Evolutionary conservation across 2,329 filamentous ascomycete genomes (phyloP), one percentile per base, ranked within the genome.

Genomic region (Truncatella angustata): DNA sequence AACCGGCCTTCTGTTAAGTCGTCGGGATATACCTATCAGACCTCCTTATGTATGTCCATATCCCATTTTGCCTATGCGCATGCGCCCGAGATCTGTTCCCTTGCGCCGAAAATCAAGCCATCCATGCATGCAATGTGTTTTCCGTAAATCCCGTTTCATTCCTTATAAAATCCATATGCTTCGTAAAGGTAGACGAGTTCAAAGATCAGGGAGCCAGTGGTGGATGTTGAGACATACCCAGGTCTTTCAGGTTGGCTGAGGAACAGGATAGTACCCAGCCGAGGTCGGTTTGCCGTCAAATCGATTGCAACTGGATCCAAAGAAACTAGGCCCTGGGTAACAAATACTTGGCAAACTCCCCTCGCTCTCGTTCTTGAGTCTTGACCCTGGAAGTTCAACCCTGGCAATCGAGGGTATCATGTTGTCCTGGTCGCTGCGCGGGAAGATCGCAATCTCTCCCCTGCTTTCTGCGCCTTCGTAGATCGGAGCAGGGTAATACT

Each of bases 201-300:
- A n/a, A n/a, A n/a, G n/a, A n/a, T n/a, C n/a, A n/a, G n/a, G n/a
- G n/a, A n/a, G n/a, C n/a, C n/a, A n/a, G n/a, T n/a, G n/a, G n/a
- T 44, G 10, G 11, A 12, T 16, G 20, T 26, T 18, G 23, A 7
- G 21, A 21, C 12, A 6, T n/a, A n/a, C n/a, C n/a, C n/a, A n/a
- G 12, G 21, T 26, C 16, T 30, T 73, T 64, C 77, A 73, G 24
- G 75, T 73, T 1, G 77, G 73, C 21, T 77, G 75, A 5, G 75
- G 68, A 26, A 78, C 76, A 2, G 80, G 80, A 55, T 82, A 84
- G 56, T 79, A 81, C 12, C 79, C 79, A 20, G 66, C 67, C 4
- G 79, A 80, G 39, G 67, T 74, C 9, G 74, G 39, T 59, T 81
- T 83, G 52, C 76, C 76, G 49, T 83, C 79, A 56, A 79, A 83